phyloP scores from a whole-genome alignment of 202 grass and related monocot genomes.

The Zoysia matrella region DNA sequence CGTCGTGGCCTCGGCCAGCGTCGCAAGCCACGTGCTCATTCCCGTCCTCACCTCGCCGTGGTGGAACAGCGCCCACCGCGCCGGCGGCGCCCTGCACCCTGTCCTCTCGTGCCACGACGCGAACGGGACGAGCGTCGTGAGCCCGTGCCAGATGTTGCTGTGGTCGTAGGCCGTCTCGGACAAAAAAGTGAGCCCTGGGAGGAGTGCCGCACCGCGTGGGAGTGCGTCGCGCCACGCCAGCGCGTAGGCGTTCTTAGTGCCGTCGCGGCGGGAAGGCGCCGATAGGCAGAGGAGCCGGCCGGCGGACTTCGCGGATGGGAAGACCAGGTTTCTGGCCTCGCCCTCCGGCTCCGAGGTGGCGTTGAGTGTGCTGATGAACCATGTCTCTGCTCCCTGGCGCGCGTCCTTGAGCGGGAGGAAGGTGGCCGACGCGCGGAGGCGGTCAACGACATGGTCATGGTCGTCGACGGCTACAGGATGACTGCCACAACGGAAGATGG shows the following conservation, averaged over 20 bases:
- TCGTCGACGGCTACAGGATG: not conserved
- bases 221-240: conserved; percentile 62
- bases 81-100: conserved; percentile 43
- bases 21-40: conserved; percentile 52
- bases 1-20: conserved; percentile 47
- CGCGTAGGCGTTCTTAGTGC: conserved; percentile 60
- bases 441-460: not conserved
- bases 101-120: conserved; percentile 58
- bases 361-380: conserved; percentile 65
- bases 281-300: conserved; percentile 60
- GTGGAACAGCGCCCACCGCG: conserved; percentile 70
- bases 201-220: conserved; percentile 39
- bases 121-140: conserved; percentile 52
- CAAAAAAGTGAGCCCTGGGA: conserved; percentile 53
- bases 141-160: conserved; percentile 66
- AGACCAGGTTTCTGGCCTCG: conserved; percentile 55
- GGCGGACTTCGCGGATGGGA: conserved; percentile 49
- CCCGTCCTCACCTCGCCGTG: conserved; percentile 50
- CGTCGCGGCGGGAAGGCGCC: conserved; percentile 43
- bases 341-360: conserved; percentile 49
- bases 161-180: conserved; percentile 76
- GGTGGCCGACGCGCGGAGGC: conserved; percentile 52
- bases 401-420: conserved; percentile 67
- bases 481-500: not conserved
- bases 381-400: conserved; percentile 30